Conservation (phyloP, 768 basidiomycete genomes). For the Cystoderma amianthinum region DNA sequence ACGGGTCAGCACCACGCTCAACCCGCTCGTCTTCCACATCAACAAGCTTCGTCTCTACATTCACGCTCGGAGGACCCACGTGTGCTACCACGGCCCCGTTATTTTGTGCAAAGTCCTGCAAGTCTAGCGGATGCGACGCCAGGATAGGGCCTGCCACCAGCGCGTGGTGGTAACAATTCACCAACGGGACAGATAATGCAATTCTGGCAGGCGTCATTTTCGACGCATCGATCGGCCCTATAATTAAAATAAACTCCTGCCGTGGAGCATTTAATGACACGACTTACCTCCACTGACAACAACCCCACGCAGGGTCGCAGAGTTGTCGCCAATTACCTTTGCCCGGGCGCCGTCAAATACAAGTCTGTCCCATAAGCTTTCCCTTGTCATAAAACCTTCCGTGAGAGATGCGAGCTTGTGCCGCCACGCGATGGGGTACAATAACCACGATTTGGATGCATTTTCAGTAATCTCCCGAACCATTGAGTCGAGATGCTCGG, state of each 20-base stretch:
- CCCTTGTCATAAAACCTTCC: conserved; percentile 72
- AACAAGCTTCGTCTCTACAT: conserved; percentile 77
- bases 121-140: conserved; percentile 77
- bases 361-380: conserved; percentile 79
- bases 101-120: conserved; percentile 59
- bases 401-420: conserved; percentile 67
- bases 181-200: conserved; percentile 70
- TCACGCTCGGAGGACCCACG: conserved; percentile 78
- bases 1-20: conserved; percentile 62
- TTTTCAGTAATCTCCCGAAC: conserved; percentile 44
- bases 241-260: conserved; percentile 2
- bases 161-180: conserved; percentile 56
- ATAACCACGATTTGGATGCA: conserved; percentile 45
- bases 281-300: conserved; percentile 66
- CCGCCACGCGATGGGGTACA: conserved; percentile 63
- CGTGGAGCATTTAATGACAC: neutral
- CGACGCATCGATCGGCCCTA: conserved; percentile 44
- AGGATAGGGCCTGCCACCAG: conserved; percentile 72
- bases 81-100: conserved; percentile 28
- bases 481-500: conserved; percentile 53
- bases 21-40: conserved; percentile 59
- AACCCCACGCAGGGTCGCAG: conserved; percentile 57
- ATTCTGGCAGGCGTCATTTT: conserved; percentile 59
- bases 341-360: conserved; percentile 67
- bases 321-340: conserved; percentile 50